A percentile compares a stretch with the other conserved stretches of the same genome.
Conservation (phyloP, 257 asterid species). For the Coffea eugenioides region DNA sequence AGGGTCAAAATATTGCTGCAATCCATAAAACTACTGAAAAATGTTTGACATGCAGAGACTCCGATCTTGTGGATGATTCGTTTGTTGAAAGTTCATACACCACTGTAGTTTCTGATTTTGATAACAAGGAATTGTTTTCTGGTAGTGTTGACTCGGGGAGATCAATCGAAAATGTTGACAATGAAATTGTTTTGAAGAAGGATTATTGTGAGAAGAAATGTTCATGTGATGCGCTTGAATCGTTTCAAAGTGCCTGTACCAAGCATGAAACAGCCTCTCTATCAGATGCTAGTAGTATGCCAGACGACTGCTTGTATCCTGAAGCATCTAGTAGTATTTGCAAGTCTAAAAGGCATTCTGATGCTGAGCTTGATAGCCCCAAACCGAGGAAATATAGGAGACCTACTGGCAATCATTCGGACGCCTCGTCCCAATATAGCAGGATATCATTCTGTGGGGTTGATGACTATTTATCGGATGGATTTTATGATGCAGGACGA, state of each 20-base stretch:
- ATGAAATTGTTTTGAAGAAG: slow-evolving; percentile 28
- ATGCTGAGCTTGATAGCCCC: slow-evolving; percentile 74
- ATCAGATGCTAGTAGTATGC: slow-evolving; percentile 39
- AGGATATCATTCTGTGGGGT: slow-evolving; percentile 70
- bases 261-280: slow-evolving; percentile 28
- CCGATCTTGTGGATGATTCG: slow-evolving; percentile 21
- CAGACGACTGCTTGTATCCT: slow-evolving; percentile 46
- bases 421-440: slow-evolving; percentile 65
- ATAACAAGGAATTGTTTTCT: slow-evolving; percentile 33
- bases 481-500: slow-evolving; percentile 95
- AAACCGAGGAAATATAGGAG: slow-evolving; percentile 80
- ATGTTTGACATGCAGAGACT: slow-evolving; percentile 50
- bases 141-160: slow-evolving; percentile 32
- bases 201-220: slow-evolving; percentile 37
- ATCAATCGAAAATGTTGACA: slow-evolving; percentile 23
- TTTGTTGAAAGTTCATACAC: slow-evolving; percentile 38
- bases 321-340: slow-evolving; percentile 33
- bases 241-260: slow-evolving; percentile 32
- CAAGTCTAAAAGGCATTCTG: slow-evolving; percentile 83
- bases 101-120: slow-evolving; percentile 34
- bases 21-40: slow-evolving; percentile 37
- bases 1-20: slow-evolving; percentile 35
- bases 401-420: slow-evolving; percentile 61
- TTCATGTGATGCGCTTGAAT: slow-evolving; percentile 43
- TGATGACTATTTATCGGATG: slow-evolving; percentile 77